Evolutionary conservation across 164 flowering plant species (phyloP), one percentile per base, ranked within the genome.

Genomic region (Euptelea pleiosperma): DNA sequence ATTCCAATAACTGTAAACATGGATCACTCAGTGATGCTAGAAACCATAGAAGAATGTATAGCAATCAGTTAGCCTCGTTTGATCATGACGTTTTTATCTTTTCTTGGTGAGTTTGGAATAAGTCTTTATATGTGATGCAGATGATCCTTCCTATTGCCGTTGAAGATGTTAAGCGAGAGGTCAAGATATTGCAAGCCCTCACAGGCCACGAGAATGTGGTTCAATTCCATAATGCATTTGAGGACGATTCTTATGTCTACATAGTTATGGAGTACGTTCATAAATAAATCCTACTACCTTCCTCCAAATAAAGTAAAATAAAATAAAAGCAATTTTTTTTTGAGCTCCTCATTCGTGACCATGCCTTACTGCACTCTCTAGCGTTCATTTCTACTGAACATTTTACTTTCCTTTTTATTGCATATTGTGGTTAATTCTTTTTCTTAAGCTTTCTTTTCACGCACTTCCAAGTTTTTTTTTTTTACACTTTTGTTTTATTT

Each of bases 211-310:
- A 90, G 75, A 93, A 93, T 69, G 96, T 93, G 36, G 99, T 93
- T 73, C 89, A 90, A 58, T 93, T 93, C 64, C 43, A 88, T 62
- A 75, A 86, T 75, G 96, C 95, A 36, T 90, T 90, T 70, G 99
- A 93, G 72, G 97, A 93, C 70, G 88, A 82, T 14, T 72, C 82
- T 51, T 88, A 82, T 66, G 99, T 93, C 19, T 90, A 77, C 60
- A 93, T 93, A 64, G 97, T 77, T 7, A 93, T 93, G 97, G 99
- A 93, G 99, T 93, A 85, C 75, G 93, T 70, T n/a, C n/a, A n/a
- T n/a, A n/a, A n/a, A n/a, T n/a, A n/a, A n/a, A n/a, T n/a, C n/a
- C n/a, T n/a, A n/a, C n/a, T n/a, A n/a, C n/a, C n/a, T n/a, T n/a
- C n/a, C n/a, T n/a, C n/a, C n/a, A n/a, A n/a, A n/a, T n/a, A n/a